A percentile compares a stretch with the other conserved stretches of the same genome.
Evolutionary conservation across 495 filamentous ascomycete genomes (phyloP).

Genomic region (Talaromyces borbonicus): DNA sequence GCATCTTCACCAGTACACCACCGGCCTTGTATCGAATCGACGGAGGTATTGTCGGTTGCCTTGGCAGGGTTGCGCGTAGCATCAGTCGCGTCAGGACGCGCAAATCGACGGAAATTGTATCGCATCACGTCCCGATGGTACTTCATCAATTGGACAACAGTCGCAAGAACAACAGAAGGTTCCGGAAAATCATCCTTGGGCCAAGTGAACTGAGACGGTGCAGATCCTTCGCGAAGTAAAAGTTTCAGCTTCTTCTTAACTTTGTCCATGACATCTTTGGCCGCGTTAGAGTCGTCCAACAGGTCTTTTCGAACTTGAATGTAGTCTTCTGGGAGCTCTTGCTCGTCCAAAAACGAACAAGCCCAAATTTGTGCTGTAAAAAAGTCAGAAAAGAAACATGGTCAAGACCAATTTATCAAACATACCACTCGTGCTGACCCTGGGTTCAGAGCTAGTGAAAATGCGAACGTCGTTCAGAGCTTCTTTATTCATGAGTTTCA

Average conservation of each 20-base stretch:
- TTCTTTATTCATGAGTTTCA: constrained; percentile 87
- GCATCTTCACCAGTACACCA: constrained; percentile 98
- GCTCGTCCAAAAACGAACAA: constrained; percentile 76
- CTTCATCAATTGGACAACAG: constrained; percentile 95
- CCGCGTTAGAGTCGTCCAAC: constrained; percentile 96
- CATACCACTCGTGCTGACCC: constrained; percentile 81
- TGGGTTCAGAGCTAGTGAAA: constrained; percentile 88
- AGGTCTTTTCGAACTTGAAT: constrained; percentile 89
- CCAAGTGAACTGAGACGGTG: constrained; percentile 94
- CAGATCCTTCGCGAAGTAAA: constrained; percentile 76
- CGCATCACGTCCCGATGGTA: constrained; percentile 93
- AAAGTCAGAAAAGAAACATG: constrained; percentile 16
- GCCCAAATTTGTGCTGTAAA: constrained; percentile 83
- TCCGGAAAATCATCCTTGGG: constrained; percentile 87
- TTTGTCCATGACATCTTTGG: constrained; percentile 99
- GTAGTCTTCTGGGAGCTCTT: constrained; percentile 71
- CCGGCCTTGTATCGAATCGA: constrained; percentile 68
- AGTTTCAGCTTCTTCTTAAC: constrained; percentile 98
- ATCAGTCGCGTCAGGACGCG: constrained; percentile 42
- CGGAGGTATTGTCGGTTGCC: constrained; percentile 37
- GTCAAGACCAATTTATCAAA: no score
- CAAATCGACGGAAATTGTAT: constrained; percentile 75
- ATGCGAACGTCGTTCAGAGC: constrained; percentile 82
- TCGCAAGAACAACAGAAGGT: constrained; percentile 76
- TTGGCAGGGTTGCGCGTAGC: constrained; percentile 18